Evolutionary conservation across 2,329 filamentous ascomycete genomes (phyloP).

Genomic region (Penicillium frequentans): DNA sequence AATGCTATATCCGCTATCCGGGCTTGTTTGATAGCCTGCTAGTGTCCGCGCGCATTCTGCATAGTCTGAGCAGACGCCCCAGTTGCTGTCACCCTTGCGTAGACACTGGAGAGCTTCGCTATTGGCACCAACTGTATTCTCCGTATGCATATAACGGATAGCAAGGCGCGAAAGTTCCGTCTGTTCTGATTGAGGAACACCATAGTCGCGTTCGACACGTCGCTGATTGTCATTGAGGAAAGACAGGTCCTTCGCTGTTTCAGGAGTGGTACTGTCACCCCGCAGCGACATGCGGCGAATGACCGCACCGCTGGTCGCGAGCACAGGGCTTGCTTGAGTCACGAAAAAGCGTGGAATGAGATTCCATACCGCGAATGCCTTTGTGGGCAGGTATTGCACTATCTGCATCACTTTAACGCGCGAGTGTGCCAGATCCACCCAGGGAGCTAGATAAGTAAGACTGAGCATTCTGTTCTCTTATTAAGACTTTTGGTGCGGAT

Average conservation of each 20-base stretch:
- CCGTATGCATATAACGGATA: constrained; percentile 22
- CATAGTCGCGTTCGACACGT: constrained; percentile 21
- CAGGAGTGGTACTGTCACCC: not conserved
- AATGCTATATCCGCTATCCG: constrained; percentile 12
- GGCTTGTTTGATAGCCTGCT: constrained; percentile 1
- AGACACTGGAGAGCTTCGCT: constrained; percentile 42
- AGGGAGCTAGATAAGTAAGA: constrained; percentile 36
- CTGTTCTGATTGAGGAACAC: constrained; percentile 10
- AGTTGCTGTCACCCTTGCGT: constrained; percentile 31
- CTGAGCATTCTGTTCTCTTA: constrained; percentile 17
- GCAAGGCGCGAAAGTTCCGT: constrained; percentile 17
- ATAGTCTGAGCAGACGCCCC: constrained; percentile 42
- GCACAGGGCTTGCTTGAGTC: constrained; percentile 18
- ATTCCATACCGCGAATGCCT: constrained; percentile 27
- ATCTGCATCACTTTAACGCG: constrained; percentile 28
- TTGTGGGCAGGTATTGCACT: constrained; percentile 25
- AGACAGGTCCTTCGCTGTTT: not conserved
- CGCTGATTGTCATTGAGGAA: constrained; percentile 12
- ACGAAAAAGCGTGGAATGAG: constrained; percentile 30
- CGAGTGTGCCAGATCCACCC: constrained; percentile 43
- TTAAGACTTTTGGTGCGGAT: constrained; percentile 1
- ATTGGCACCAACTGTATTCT: constrained; percentile 37
- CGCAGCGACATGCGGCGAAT: constrained; percentile 11
- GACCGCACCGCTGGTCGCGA: constrained; percentile 21
- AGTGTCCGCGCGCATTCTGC: constrained; percentile 18